Conservation (phyloP, 2,329 filamentous ascomycete species). For the Fusarium verrucosum region DNA sequence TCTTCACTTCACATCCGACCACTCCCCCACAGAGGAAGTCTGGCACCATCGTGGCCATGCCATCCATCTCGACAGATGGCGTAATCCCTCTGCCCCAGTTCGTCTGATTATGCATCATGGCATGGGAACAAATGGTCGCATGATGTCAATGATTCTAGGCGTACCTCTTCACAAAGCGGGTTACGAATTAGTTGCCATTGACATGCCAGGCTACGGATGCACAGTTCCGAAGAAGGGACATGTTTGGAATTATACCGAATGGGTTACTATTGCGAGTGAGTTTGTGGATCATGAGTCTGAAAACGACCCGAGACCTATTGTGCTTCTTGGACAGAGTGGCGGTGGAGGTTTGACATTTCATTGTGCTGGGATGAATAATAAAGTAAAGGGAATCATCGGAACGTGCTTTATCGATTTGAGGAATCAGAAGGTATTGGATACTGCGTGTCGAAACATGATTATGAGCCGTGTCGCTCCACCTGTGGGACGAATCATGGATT, state of each 20-base stretch:
- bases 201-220: conserved; percentile 12
- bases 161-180: conserved; percentile 10
- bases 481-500: background rate
- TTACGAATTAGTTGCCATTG: conserved; percentile 1
- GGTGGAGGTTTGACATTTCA: conserved; percentile 1
- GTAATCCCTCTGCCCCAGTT: background rate
- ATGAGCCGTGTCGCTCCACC: conserved; percentile 4
- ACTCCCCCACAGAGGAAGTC: conserved; percentile 7
- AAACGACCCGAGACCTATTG: background rate
- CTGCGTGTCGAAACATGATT: conserved; percentile 2
- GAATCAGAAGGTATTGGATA: background rate
- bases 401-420: conserved; percentile 25
- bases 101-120: conserved; percentile 14
- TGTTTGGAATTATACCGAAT: background rate
- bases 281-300: conserved; percentile 5
- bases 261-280: background rate
- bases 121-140: conserved; percentile 12
- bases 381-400: background rate
- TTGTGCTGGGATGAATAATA: background rate
- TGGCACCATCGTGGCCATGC: conserved; percentile 12
- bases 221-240: background rate
- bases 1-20: background rate
- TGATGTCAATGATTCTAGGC: conserved; percentile 21
- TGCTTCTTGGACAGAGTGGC: background rate
- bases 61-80: conserved; percentile 17